Conservation (phyloP, 805 yeast species). For the Tetrapisispora namnaoensis region DNA sequence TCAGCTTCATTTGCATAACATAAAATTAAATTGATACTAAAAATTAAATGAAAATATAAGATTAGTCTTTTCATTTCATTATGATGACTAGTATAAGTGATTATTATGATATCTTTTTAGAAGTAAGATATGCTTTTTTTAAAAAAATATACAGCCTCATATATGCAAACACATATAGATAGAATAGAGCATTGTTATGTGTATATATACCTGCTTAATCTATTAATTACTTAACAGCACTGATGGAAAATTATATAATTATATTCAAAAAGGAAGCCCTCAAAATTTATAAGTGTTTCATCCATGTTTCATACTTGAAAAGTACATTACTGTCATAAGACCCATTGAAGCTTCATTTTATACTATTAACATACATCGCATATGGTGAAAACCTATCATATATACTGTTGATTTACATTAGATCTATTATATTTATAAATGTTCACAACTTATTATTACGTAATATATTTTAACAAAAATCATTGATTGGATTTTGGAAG, state of each 20-base stretch:
- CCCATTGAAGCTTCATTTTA: too few relatives aligned
- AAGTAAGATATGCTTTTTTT: neutral
- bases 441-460: neutral
- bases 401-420: neutral
- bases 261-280: neutral
- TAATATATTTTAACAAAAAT: neutral
- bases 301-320: neutral
- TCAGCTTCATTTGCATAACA: neutral
- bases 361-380: too few relatives aligned
- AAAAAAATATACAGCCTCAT: too few relatives aligned
- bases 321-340: neutral
- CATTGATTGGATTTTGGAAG: constrained; percentile 11
- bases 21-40: neutral
- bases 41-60: neutral
- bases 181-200: too few relatives aligned
- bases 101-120: neutral
- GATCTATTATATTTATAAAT: neutral
- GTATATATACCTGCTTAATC: too few relatives aligned
- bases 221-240: too few relatives aligned
- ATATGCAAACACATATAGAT: neutral
- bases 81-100: neutral
- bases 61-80: neutral
- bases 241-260: too few relatives aligned
- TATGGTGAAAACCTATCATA: neutral
- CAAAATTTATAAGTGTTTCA: neutral